Evolutionary conservation across 768 basidiomycete species (phyloP), one percentile per base, ranked within the genome.

Genomic region (Psilocybe sp.): DNA sequence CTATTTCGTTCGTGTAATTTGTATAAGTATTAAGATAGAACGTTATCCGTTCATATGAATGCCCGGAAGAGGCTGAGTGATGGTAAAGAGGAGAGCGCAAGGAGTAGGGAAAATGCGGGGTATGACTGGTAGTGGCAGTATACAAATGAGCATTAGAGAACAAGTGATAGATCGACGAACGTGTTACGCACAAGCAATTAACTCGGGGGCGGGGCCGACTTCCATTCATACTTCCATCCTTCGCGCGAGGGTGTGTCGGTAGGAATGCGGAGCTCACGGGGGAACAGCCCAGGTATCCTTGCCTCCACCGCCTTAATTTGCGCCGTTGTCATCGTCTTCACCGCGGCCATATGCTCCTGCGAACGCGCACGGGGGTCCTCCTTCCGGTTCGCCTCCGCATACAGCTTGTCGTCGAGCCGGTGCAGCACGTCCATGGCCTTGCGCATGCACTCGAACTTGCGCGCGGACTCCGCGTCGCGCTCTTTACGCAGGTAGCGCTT

Each of bases 221-320:
- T 89, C 82, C 86, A 95, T n/a, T 86, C 82, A 61, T 94, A 87
- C 46, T 84, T 82, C 93, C 93, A 96, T 3, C 92, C 91, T 38
- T 77, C 75, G 47, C 79, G 80, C 19, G 87, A 78, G 2, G 92
- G 88, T 6, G 89, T 94, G 62, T 96, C 94, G 4, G 88, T 82
- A 39, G 95, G 94, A 41, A 90, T 77, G 55, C 84, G 82, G 62
- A 92, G 63, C 65, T 98, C 94, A 52, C 95, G 79, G 52, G 95
- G 95, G 69, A 95, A 90, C 34, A 96, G 65, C 1, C 89, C 89
- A 49, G 83, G 82, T 64, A 88, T 76, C 57, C 89, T 77, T 28
- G 88, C 83, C 65, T 95, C 90, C 58, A 87, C 68, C 11, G 81
- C 84, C 60, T 80, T 79, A 63, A 79, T 77, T 67, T 92, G 88